Percentiles rank a stretch among this genome's conserved stretches.
Conservation (phyloP, 257 asterid species). For the Solanum rostratum region DNA sequence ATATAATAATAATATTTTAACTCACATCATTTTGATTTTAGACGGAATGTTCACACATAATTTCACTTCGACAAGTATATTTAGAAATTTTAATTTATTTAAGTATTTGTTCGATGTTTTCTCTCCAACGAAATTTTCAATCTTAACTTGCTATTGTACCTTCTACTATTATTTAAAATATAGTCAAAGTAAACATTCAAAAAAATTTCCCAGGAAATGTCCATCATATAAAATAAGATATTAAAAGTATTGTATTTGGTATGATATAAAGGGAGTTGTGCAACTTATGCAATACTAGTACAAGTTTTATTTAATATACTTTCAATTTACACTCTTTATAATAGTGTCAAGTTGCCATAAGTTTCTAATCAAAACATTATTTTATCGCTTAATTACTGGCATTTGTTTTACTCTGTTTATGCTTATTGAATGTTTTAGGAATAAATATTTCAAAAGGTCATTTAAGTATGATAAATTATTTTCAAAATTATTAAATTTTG, state of each 20-base stretch:
- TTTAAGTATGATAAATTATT: too few relatives aligned
- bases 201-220: neutral
- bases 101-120: neutral
- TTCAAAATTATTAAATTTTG: too few relatives aligned
- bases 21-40: neutral
- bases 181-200: neutral
- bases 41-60: neutral
- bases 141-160: neutral
- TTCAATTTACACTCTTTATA: neutral
- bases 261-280: neutral
- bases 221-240: neutral
- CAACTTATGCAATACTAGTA: neutral
- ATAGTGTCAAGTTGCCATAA: neutral
- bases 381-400: neutral
- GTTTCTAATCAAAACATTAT: neutral
- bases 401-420: neutral
- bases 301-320: neutral
- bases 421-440: neutral
- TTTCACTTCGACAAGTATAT: neutral
- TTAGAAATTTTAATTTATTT: neutral
- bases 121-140: neutral
- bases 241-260: neutral
- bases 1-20: neutral
- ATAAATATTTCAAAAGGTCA: too few relatives aligned
- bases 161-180: neutral